These are phyloP conservation scores for Russula olivacea DNA, from an alignment of 768 basidiomycete species.

Conservation along the genomic window DNA sequence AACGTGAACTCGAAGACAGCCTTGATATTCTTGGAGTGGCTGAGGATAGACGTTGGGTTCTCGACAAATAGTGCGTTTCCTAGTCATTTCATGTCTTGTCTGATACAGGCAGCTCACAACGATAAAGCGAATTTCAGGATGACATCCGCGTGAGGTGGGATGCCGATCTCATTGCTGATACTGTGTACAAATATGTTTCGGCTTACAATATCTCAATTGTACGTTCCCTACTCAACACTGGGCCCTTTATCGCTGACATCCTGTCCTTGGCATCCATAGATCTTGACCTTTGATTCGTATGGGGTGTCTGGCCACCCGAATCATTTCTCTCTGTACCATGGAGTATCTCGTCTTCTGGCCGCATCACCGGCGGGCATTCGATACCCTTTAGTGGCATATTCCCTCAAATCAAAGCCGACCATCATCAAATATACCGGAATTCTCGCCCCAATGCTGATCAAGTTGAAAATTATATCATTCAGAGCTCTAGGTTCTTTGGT, in stretches of 20 bases:
- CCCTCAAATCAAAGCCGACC: constrained; percentile 53
- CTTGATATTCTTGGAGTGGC: constrained; percentile 64
- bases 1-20: constrained; percentile 53
- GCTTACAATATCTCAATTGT: constrained; percentile 60
- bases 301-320: constrained; percentile 88
- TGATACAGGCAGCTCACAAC: constrained; percentile 25
- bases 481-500: constrained; percentile 5
- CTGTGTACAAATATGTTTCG: constrained; percentile 53
- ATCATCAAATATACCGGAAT: constrained; percentile 56
- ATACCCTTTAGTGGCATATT: constrained; percentile 40
- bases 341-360: constrained; percentile 42
- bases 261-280: constrained; percentile 42
- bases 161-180: constrained; percentile 47
- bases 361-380: constrained; percentile 18
- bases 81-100: background rate
- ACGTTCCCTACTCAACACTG: constrained; percentile 26
- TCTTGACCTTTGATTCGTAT: constrained; percentile 74
- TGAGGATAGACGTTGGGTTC: constrained; percentile 45
- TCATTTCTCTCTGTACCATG: constrained; percentile 64
- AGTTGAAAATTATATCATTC: constrained; percentile 36
- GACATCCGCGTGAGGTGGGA: constrained; percentile 67
- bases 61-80: constrained; percentile 58
- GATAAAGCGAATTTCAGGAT: constrained; percentile 61
- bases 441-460: constrained; percentile 46
- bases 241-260: constrained; percentile 6